Evolutionary conservation across 768 basidiomycete genomes (phyloP).

Genomic region (Tulasnella sp.): DNA sequence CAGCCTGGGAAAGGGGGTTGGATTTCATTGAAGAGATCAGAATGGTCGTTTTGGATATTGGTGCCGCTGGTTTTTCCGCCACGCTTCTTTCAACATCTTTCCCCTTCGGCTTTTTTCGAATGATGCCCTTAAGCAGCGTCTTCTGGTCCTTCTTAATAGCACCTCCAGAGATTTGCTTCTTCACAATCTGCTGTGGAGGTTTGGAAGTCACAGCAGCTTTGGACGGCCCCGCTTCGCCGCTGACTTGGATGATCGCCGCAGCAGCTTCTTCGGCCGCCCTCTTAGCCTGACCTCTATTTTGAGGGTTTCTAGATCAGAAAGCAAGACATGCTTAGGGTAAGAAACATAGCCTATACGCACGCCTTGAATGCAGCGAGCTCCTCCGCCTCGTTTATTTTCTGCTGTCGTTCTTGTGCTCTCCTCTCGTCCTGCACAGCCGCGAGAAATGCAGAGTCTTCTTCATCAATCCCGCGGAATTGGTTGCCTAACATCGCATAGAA

Average conservation of each 20-base stretch:
- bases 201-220: slow-evolving; percentile 26
- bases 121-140: slow-evolving; percentile 61
- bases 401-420: slow-evolving; percentile 62
- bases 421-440: slow-evolving; percentile 71
- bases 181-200: slow-evolving; percentile 4
- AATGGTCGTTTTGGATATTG: neutral
- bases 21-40: neutral
- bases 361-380: slow-evolving; percentile 71
- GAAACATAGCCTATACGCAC: slow-evolving; percentile 34
- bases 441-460: slow-evolving; percentile 83
- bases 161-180: neutral
- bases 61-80: neutral
- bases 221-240: slow-evolving; percentile 21
- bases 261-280: slow-evolving; percentile 36
- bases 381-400: slow-evolving; percentile 64
- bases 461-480: slow-evolving; percentile 80
- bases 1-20: neutral
- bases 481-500: slow-evolving; percentile 38
- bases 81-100: neutral
- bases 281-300: slow-evolving; percentile 55
- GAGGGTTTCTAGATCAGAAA: too few relatives aligned
- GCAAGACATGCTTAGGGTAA: neutral
- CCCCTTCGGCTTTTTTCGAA: slow-evolving; percentile 57
- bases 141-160: slow-evolving; percentile 54
- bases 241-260: slow-evolving; percentile 25